Evolutionary conservation across 192 early-diverging fungal genomes (phyloP), one percentile per base, ranked within the genome.

Genomic region (Backusella morwellensis): DNA sequence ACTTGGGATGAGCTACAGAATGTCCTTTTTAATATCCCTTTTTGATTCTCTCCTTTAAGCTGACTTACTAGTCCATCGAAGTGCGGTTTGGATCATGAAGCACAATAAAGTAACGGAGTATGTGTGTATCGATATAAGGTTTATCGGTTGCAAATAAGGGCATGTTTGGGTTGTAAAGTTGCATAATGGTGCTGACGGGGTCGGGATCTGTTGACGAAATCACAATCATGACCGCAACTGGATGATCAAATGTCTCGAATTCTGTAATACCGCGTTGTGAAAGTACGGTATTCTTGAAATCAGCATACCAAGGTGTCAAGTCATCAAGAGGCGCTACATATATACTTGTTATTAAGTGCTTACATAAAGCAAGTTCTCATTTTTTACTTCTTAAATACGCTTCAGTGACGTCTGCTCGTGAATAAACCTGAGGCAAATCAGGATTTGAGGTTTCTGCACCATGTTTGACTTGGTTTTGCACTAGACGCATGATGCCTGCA

Each of bases 211-310:
- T 81, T 2, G 94, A 93, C 0, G 86, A 86, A 41, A 88, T 81
- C 36, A 84, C 87, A 68, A 88, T 85, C 87, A 97, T 19, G 82
- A 93, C 81, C 78, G 95, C 96, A 5, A 98, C 92, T 1, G 98
- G 98, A 82, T 98, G 96, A 56, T 95, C 92, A 78, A 99, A 98
- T 6, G 95, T 91, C 80, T 97, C 96, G 75, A 98, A 96, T 76
- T 98, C 97, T 0, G 94, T 91, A 11, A 90, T 83, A 15, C 91
- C 93, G 77, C 87, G 86, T 35, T 86, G 83, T 73, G 82, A 83
- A 21, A 91, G 88, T 35, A 94, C 77, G 15, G 85, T 76, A 42
- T 91, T 78, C 23, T 94, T 85, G 82, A 95, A 97, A 75, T 86
- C 76, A 14, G 88, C 76, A 84, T 96, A 98, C 96, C 96, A 97